Evolutionary conservation across 1,284 basidiomycete genomes (phyloP).

Genomic region (Cutaneotrichosporon daszewskae): DNA sequence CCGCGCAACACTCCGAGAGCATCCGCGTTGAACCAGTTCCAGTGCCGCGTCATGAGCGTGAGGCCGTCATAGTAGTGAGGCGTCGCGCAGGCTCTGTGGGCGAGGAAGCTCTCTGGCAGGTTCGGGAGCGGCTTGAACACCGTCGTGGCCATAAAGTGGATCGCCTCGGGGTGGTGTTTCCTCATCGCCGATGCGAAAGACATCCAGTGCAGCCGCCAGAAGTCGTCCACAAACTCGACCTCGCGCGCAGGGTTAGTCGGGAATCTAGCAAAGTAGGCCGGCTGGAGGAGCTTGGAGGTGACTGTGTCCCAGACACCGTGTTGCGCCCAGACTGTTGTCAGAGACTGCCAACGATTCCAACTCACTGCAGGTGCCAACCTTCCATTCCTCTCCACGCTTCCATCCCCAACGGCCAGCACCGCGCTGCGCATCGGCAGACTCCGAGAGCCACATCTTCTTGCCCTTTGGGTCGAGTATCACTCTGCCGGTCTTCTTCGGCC

Average conservation of each 20-base stretch:
- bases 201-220: conserved; percentile 73
- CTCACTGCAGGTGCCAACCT: conserved; percentile 66
- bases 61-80: conserved; percentile 95
- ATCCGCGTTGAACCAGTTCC: conserved; percentile 89
- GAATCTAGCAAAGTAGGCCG: conserved; percentile 68
- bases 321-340: conserved; percentile 67
- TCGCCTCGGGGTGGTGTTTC: conserved; percentile 69
- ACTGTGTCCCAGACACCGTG: conserved; percentile 86
- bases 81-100: conserved; percentile 69
- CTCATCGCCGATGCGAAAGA: conserved; percentile 64
- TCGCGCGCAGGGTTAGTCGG: conserved; percentile 42
- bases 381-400: conserved; percentile 70
- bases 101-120: conserved; percentile 58
- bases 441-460: conserved; percentile 63
- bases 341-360: background rate
- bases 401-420: conserved; percentile 65
- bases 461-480: conserved; percentile 82
- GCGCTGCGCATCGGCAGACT: conserved; percentile 46
- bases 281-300: conserved; percentile 62
- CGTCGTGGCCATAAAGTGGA: conserved; percentile 86
- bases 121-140: conserved; percentile 73
- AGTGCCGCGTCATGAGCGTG: conserved; percentile 65
- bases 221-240: conserved; percentile 64
- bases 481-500: conserved; percentile 66
- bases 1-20: conserved; percentile 67